Evolutionary conservation across 371 early-diverging fungal species (phyloP).

Genomic region (Funneliformis caledonium): DNA sequence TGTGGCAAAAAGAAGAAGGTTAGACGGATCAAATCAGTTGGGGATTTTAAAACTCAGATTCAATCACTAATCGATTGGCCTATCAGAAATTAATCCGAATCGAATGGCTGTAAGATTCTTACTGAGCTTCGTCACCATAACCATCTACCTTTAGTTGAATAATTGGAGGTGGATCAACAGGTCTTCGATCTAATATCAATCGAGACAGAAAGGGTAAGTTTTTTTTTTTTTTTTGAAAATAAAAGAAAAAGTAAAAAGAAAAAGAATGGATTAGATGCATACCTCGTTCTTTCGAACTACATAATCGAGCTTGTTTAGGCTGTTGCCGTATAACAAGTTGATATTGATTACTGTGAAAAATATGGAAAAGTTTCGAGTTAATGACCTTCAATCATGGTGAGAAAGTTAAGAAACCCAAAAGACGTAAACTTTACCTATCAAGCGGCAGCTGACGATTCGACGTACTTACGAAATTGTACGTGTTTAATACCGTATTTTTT

Average conservation of each 20-base stretch:
- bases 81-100: not conserved
- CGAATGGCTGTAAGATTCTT: not conserved
- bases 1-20: constrained; percentile 11
- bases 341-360: constrained; percentile 40
- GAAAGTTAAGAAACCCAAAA: not conserved
- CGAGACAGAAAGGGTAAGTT: not conserved
- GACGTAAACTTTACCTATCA: constrained; percentile 23
- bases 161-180: constrained; percentile 95
- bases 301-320: constrained; percentile 58
- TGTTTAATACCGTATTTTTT: constrained; percentile 30
- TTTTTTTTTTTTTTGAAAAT: not conserved
- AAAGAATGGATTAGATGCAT: constrained; percentile 7
- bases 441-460: constrained; percentile 4
- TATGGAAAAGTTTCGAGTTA: not conserved
- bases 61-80: not conserved
- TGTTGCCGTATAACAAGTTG: constrained; percentile 56
- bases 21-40: not conserved
- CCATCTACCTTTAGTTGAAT: constrained; percentile 75
- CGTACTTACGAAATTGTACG: constrained; percentile 37
- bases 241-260: not conserved
- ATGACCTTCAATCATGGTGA: not conserved
- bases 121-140: constrained; percentile 46
- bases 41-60: not conserved
- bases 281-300: constrained; percentile 63
- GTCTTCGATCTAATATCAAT: constrained; percentile 72